Conservation (phyloP, 2,329 filamentous ascomycete species). For the Biscogniauxia mediterranea region DNA sequence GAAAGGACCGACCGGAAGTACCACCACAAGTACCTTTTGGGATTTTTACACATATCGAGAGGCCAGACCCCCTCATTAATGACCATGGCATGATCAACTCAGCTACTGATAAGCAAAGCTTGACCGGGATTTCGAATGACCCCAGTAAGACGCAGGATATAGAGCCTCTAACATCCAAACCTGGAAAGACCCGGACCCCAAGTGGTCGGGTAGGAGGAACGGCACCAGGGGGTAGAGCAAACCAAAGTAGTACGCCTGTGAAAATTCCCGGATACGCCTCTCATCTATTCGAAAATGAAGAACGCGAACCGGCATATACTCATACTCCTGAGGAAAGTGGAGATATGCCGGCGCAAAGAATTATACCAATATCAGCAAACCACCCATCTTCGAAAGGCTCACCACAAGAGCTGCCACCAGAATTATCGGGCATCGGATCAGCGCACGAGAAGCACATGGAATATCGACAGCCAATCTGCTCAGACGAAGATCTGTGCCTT, state of each 20-base stretch:
- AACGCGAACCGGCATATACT: slow-evolving; percentile 1
- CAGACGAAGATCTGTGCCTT: slow-evolving; percentile 24
- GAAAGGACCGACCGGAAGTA: slow-evolving; percentile 18
- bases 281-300: not conserved
- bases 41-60: slow-evolving; percentile 12
- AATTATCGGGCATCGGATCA: slow-evolving; percentile 20
- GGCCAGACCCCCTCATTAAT: slow-evolving; percentile 9
- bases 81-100: slow-evolving; percentile 11
- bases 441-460: slow-evolving; percentile 19
- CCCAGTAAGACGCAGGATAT: slow-evolving; percentile 2
- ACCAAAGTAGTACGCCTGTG: slow-evolving; percentile 2
- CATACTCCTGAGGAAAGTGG: slow-evolving; percentile 1
- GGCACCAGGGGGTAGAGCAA: slow-evolving; percentile 2
- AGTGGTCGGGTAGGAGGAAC: slow-evolving; percentile 7
- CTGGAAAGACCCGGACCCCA: not conserved
- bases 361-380: not conserved
- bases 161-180: not conserved
- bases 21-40: slow-evolving; percentile 10
- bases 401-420: slow-evolving; percentile 17
- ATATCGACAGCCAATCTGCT: slow-evolving; percentile 17
- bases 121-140: slow-evolving; percentile 7
- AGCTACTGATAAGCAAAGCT: slow-evolving; percentile 6
- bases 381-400: slow-evolving; percentile 12
- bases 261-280: not conserved
- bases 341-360: not conserved